Base-by-base conservation (phyloP, 371 early-diverging fungal genomes). In the Astathelohania contejeani region DNA sequence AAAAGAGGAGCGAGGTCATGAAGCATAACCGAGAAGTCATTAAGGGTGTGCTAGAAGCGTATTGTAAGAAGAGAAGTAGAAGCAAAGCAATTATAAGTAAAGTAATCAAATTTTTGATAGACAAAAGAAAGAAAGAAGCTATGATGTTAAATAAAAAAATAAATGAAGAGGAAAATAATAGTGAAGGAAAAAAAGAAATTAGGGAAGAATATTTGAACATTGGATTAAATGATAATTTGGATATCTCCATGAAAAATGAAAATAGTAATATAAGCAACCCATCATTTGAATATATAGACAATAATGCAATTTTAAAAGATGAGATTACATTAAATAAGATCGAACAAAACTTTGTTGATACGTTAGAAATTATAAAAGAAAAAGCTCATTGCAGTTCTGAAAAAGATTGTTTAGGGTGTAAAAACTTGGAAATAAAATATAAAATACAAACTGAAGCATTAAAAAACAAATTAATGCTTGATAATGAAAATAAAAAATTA, bases 361-460 rank as follows among this genome's bases (percentile, higher is more conserved):
- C n/a, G n/a, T n/a, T n/a, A n/a, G n/a, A n/a, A n/a, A n/a, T n/a
- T n/a, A n/a, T n/a, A n/a, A n/a, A n/a, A n/a, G n/a, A n/a, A n/a
- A n/a, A n/a, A n/a, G n/a, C n/a, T n/a, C n/a, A n/a, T n/a, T n/a
- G n/a, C n/a, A 37, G 37, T 42, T 44, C 39, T 24, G 53, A 44
- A 10, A 25, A 26, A 1, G 32, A 35, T 42, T 61, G 61, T 35
- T 24, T 18, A n/a, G 47, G 43, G 16, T 61, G 60, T 24, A 44
- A 28, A 51, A 48, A 22, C 19, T 32, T 66, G n/a, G 55, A 66
- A 42, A 42, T 28, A 38, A 66, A 66, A 47, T 66, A 60, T 27
- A 60, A 47, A 35, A 45, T 56, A 16, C 56, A 61, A 27, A 53
- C 49, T 43, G 53, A 66, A 46, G 58, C 53, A 29, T 39, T 66